Conservation (phyloP, 176 grass and related monocot species). For the Carex parvula region DNA sequence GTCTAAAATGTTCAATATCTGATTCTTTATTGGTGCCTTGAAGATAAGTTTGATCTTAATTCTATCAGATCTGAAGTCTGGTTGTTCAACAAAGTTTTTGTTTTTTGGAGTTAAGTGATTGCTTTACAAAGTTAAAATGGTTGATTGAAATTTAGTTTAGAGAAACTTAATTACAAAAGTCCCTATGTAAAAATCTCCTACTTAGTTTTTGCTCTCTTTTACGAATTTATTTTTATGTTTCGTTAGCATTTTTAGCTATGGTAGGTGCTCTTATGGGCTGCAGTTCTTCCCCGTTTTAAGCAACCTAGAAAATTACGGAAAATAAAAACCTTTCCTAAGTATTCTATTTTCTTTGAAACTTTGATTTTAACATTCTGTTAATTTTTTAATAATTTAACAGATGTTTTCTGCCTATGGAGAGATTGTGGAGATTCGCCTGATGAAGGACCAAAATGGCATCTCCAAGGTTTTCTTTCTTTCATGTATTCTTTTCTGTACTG, state of each 20-base stretch:
- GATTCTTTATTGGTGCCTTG: background rate
- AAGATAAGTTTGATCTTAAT: background rate
- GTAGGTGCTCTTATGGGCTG: background rate
- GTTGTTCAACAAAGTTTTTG: background rate
- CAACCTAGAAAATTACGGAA: background rate
- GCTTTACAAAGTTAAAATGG: background rate
- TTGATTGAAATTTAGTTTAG: background rate
- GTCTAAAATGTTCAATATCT: background rate
- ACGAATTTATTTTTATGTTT: background rate
- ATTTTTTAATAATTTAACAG: conserved; percentile 33
- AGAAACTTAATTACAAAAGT: background rate
- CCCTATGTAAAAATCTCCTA: background rate
- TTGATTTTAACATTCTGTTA: background rate
- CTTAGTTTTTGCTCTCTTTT: background rate
- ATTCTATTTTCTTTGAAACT: background rate
- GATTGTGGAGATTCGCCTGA: conserved; percentile 58
- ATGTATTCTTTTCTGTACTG: background rate
- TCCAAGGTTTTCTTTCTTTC: conserved; percentile 52
- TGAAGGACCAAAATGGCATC: conserved; percentile 56
- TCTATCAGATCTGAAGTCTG: background rate
- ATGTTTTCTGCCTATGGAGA: conserved; percentile 74
- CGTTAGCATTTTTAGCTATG: background rate
- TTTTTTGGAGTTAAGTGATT: background rate
- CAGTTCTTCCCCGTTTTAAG: background rate
- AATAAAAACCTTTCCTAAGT: background rate